These are phyloP conservation scores for Pseudozyma hubeiensis DNA, from an alignment of 1,284 basidiomycete genomes.

Conservation along the genomic window DNA sequence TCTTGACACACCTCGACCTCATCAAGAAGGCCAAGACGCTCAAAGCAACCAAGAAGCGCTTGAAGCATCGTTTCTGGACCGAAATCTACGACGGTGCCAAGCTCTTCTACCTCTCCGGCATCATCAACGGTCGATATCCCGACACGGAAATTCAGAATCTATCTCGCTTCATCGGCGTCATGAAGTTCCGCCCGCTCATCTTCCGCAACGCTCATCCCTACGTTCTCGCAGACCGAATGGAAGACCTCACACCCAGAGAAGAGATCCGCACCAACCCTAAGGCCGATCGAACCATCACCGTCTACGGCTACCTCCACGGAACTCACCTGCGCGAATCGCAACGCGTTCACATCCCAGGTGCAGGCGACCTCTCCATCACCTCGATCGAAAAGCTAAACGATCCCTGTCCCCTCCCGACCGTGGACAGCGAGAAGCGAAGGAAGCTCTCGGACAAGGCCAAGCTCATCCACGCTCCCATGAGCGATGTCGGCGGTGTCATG, in stretches of 20 bases:
- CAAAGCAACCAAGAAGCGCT: conserved; percentile 89
- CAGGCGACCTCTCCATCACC: conserved; percentile 82
- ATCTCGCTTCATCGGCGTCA: conserved; percentile 89
- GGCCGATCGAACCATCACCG: conserved; percentile 87
- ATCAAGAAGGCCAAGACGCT: conserved; percentile 91
- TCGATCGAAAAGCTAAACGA: conserved; percentile 83
- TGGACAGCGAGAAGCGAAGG: conserved; percentile 89
- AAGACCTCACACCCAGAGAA: conserved; percentile 93
- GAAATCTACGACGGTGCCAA: conserved; percentile 99
- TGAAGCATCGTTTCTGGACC: conserved; percentile 99
- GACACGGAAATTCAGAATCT: conserved; percentile 96
- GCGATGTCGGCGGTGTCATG: conserved; percentile 93
- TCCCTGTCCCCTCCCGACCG: conserved; percentile 92
- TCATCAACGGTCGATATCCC: conserved; percentile 97
- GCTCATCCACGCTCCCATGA: conserved; percentile 97
- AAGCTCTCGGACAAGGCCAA: conserved; percentile 96
- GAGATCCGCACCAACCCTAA: conserved; percentile 84
- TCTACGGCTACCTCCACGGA: conserved; percentile 90
- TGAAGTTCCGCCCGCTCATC: conserved; percentile 97
- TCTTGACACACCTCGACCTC: conserved; percentile 95
- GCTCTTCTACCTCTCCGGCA: conserved; percentile 96
- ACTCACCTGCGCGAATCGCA: conserved; percentile 75
- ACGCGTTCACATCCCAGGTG: conserved; percentile 90
- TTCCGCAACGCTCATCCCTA: conserved; percentile 97
- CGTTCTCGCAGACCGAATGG: conserved; percentile 92